phyloP scores from a whole-genome alignment of 257 asterid species.

The Asclepias syriaca region DNA sequence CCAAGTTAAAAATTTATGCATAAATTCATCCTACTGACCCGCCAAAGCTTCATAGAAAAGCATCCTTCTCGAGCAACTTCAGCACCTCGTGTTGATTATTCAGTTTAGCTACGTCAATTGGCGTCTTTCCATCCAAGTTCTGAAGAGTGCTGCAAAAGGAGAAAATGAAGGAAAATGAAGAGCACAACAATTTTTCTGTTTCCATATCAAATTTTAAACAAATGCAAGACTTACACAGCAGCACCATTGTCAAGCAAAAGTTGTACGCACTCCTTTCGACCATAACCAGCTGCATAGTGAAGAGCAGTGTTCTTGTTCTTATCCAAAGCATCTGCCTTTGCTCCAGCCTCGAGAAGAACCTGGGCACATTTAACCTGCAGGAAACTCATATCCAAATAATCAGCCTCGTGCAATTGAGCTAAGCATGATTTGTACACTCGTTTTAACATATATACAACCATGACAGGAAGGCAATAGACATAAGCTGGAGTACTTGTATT shows the following conservation, averaged over 20 bases:
- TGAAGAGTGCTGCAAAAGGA: slow-evolving; percentile 69
- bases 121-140: slow-evolving; percentile 95
- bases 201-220: not conserved
- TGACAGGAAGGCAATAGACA: too few species aligned
- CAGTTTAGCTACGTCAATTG: slow-evolving; percentile 91
- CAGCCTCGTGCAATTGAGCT: slow-evolving; percentile 9
- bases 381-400: not conserved
- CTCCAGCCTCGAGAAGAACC: slow-evolving; percentile 91
- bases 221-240: slow-evolving; percentile 69
- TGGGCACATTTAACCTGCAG: slow-evolving; percentile 83
- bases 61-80: slow-evolving; percentile 88
- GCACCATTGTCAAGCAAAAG: slow-evolving; percentile 91
- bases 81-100: slow-evolving; percentile 83
- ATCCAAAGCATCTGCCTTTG: slow-evolving; percentile 91
- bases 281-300: slow-evolving; percentile 98
- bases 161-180: not conserved
- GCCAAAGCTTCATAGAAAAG: slow-evolving; percentile 49
- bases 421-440: not conserved
- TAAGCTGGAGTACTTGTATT: not conserved
- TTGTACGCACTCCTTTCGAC: slow-evolving; percentile 92
- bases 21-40: slow-evolving; percentile 11
- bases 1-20: slow-evolving; percentile 20
- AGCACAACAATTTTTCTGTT: not conserved
- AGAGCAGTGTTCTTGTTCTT: slow-evolving; percentile 98
- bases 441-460: not conserved